Base-by-base conservation (phyloP, 108 stramenopile species). In the Cyclostephanos invisitatus region DNA sequence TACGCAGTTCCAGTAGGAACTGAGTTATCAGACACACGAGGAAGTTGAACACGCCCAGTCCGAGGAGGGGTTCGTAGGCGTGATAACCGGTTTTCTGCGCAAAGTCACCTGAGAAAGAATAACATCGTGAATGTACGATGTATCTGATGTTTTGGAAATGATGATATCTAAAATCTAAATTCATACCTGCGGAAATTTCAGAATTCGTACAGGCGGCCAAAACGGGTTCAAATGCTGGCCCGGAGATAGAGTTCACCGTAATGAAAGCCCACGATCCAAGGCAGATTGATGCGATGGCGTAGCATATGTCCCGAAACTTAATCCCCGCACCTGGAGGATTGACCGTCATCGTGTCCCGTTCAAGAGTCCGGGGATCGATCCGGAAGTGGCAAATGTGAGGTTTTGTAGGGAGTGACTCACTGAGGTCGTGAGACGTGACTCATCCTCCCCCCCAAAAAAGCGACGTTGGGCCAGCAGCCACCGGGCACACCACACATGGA, bases 1-100 rank as follows among this genome's bases (percentile, higher is more conserved):
- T 38, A 11, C 58, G 22, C 14, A 84, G 29, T 44, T 81, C 67
- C 14, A 57, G 21, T 10, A 84, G 35, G 22, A 84, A 81, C 49
- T 84, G 84, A 17, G 84, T 84, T 40, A 84, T 77, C 27, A 81
- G 27, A 58, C 84, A 84, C 0, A 81, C 84, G 7, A 82, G 24
- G 5, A 48, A 18, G 17, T 73, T 56, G 51, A 83, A 75, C 15
- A 67, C 29, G 5, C 55, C 62, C 27, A 83, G 56, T 5, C 83
- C 83, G 5, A 77, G 46, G 5, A 12, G 4, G 7, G 67, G 57
- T 15, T 84, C 83, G 62, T 81, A 84, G 0, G 32, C 32, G 9
- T 63, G 75, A 76, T 74, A 74, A 27, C 64, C 64, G 0, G 69
- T 70, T 22, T 60, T 60, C 62, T 28, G 15, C 20, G n/a, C 69